phyloP scores from a whole-genome alignment of 495 filamentous ascomycete genomes.

The Paragyromitra xinjiangensis region DNA sequence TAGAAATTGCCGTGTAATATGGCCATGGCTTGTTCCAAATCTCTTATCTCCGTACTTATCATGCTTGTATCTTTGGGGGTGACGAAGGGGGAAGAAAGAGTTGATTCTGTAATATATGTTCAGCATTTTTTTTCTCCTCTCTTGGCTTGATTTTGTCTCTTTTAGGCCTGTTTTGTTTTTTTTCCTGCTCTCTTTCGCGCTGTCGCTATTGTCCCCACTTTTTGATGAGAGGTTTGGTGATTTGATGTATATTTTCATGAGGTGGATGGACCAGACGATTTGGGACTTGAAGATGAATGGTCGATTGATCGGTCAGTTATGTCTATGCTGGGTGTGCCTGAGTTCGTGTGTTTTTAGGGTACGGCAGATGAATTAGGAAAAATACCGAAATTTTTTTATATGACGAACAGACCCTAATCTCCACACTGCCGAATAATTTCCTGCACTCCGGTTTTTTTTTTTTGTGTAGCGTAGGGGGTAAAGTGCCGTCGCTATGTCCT shows the following conservation, averaged over 20 bases:
- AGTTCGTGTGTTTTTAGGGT: slow-evolving; percentile 5
- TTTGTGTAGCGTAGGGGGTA: background rate
- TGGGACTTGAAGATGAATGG: slow-evolving; percentile 8
- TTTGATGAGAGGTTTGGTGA: slow-evolving; percentile 17
- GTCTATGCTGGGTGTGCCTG: slow-evolving; percentile 26
- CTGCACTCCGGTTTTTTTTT: too few species aligned
- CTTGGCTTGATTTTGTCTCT: slow-evolving; percentile 9
- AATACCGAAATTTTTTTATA: slow-evolving; percentile 4
- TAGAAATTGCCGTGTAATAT: slow-evolving; percentile 38
- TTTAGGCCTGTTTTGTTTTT: background rate
- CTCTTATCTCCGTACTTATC: slow-evolving; percentile 22
- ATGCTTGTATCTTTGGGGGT: slow-evolving; percentile 18
- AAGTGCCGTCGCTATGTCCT: background rate
- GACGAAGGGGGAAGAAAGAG: background rate
- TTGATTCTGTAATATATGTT: slow-evolving; percentile 46
- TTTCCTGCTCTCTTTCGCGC: background rate
- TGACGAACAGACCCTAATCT: background rate
- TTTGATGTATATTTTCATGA: slow-evolving; percentile 17
- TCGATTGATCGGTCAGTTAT: slow-evolving; percentile 6
- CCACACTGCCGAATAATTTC: background rate
- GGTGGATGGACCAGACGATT: slow-evolving; percentile 4
- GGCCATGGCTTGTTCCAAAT: slow-evolving; percentile 21
- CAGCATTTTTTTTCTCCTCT: slow-evolving; percentile 5
- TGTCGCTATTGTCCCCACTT: slow-evolving; percentile 5
- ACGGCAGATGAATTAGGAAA: slow-evolving; percentile 27